Evolutionary conservation across 805 yeast species (phyloP).

Genomic region (Saturnispora serradocipensis): DNA sequence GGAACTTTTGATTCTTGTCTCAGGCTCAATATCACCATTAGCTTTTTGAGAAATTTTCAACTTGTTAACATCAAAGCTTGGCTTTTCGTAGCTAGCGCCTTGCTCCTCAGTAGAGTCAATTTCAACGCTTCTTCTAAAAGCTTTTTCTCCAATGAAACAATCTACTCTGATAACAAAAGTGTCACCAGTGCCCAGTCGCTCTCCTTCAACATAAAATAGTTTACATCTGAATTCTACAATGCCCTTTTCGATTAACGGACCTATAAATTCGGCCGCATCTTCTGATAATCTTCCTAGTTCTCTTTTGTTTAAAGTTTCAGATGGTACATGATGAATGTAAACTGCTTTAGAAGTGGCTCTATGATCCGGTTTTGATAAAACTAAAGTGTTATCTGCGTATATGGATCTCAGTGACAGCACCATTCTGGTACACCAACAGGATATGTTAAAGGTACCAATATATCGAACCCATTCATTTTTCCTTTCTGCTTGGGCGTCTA

Average conservation of each 20-base stretch:
- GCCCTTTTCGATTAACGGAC: slow-evolving; percentile 52
- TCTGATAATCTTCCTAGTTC: slow-evolving; percentile 76
- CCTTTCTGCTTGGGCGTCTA: neutral
- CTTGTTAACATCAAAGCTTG: slow-evolving; percentile 1
- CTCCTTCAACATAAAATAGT: slow-evolving; percentile 46
- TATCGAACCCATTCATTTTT: slow-evolving; percentile 25
- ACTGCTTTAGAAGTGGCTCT: slow-evolving; percentile 19
- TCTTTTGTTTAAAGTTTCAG: slow-evolving; percentile 22
- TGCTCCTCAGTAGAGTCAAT: slow-evolving; percentile 22
- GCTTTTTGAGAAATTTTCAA: slow-evolving; percentile 7
- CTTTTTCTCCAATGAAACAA: slow-evolving; percentile 36
- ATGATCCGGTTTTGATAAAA: slow-evolving; percentile 12
- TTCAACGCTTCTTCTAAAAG: slow-evolving; percentile 4
- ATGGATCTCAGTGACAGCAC: slow-evolving; percentile 35
- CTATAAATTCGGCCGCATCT: slow-evolving; percentile 53
- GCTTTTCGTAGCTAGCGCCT: neutral
- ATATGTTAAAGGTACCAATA: slow-evolving; percentile 51
- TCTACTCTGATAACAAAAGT: slow-evolving; percentile 62
- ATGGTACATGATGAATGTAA: slow-evolving; percentile 18
- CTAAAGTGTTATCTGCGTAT: slow-evolving; percentile 30
- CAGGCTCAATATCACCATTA: slow-evolving; percentile 8
- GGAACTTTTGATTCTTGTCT: slow-evolving; percentile 8
- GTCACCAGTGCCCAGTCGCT: slow-evolving; percentile 63
- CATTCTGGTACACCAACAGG: slow-evolving; percentile 69
- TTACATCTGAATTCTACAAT: slow-evolving; percentile 48